Evolutionary conservation across 768 basidiomycete species (phyloP).

Genomic region (Serendipita sp.): DNA sequence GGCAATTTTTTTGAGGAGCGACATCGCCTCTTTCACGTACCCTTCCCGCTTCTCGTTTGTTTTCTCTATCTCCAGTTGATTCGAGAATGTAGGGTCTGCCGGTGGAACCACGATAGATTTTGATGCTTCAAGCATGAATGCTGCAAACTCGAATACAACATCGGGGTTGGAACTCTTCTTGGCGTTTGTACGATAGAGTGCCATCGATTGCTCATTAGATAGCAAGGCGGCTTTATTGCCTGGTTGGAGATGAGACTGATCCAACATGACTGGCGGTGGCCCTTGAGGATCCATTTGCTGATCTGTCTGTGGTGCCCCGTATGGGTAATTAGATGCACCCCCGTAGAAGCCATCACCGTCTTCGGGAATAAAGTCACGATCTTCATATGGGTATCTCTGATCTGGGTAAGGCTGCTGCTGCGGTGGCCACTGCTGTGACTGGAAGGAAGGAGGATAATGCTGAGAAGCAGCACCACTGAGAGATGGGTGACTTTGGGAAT

Average conservation of each 20-base stretch:
- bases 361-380: not conserved
- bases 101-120: constrained; percentile 71
- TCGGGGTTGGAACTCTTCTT: constrained; percentile 98
- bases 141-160: constrained; percentile 93
- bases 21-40: constrained; percentile 73
- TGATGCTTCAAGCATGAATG: constrained; percentile 96
- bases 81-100: constrained; percentile 43
- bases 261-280: constrained; percentile 30
- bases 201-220: constrained; percentile 89
- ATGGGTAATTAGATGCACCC: not conserved
- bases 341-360: constrained; percentile 11
- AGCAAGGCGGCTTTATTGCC: constrained; percentile 86
- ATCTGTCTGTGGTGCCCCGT: not conserved
- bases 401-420: not conserved
- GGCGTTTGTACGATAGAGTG: constrained; percentile 92
- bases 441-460: too few relatives aligned
- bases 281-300: not conserved
- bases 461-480: too few relatives aligned
- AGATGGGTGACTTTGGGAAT: too few relatives aligned
- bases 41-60: constrained; percentile 73
- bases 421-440: not conserved
- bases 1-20: constrained; percentile 76
- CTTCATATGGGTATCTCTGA: not conserved
- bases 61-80: constrained; percentile 60
- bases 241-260: constrained; percentile 84